phyloP scores from a whole-genome alignment of 352 stramenopile species.

The Globisporangium alternatum region DNA sequence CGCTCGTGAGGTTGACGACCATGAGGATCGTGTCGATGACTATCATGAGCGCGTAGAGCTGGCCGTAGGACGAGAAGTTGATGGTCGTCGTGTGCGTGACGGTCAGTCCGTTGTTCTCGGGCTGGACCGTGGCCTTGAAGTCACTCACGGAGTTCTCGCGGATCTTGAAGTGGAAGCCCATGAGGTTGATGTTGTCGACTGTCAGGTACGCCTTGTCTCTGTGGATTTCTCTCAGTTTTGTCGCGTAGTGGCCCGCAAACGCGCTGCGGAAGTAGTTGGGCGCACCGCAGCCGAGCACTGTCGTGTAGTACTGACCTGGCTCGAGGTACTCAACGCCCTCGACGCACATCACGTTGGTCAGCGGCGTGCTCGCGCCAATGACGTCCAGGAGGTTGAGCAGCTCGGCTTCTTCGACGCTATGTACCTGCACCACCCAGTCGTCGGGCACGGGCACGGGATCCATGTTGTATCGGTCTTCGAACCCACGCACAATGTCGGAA shows the following conservation, averaged over 20 bases:
- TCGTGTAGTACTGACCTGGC: constrained; percentile 16
- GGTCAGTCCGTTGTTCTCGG: neutral
- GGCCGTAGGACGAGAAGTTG: constrained; percentile 38
- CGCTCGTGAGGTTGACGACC: constrained; percentile 23
- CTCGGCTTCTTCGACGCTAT: constrained; percentile 33
- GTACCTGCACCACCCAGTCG: constrained; percentile 13
- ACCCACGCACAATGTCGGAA: constrained; percentile 38
- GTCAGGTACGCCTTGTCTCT: constrained; percentile 28
- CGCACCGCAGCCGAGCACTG: constrained; percentile 32
- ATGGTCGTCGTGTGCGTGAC: constrained; percentile 27
- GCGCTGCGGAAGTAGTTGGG: constrained; percentile 29
- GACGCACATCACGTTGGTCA: constrained; percentile 36
- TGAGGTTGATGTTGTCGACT: constrained; percentile 18
- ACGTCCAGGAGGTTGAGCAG: constrained; percentile 41
- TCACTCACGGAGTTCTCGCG: constrained; percentile 23
- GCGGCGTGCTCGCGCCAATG: constrained; percentile 39
- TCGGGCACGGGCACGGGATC: constrained; percentile 1
- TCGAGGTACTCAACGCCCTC: constrained; percentile 33
- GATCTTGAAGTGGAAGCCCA: constrained; percentile 30
- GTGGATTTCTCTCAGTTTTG: constrained; percentile 15
- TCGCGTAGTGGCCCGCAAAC: constrained; percentile 21
- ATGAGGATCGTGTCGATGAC: constrained; percentile 34
- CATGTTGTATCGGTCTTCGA: constrained; percentile 31
- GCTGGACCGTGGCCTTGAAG: neutral
- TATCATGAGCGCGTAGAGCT: constrained; percentile 41